phyloP scores from a whole-genome alignment of 768 basidiomycete genomes.

The Amanita pseudoporphyria region DNA sequence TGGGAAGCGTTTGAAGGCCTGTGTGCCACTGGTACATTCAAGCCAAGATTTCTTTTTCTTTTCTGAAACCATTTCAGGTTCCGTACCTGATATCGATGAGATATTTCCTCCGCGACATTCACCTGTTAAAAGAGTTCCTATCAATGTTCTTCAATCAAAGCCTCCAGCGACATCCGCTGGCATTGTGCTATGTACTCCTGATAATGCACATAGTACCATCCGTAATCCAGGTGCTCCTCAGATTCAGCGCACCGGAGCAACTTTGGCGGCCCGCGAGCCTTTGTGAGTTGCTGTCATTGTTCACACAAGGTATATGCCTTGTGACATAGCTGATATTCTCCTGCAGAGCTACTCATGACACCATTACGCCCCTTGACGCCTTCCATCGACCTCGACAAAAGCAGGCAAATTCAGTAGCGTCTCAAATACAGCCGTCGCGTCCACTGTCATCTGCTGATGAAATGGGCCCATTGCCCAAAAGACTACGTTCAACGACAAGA shows the following conservation, averaged over 20 bases:
- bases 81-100: constrained; percentile 61
- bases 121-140: constrained; percentile 43
- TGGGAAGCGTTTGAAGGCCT: constrained; percentile 94
- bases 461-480: constrained; percentile 68
- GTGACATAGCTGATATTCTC: neutral
- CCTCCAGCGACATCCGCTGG: constrained; percentile 49
- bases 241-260: constrained; percentile 48
- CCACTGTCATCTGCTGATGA: constrained; percentile 81
- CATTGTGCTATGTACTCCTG: constrained; percentile 71
- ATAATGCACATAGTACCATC: constrained; percentile 47
- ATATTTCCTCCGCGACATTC: constrained; percentile 56
- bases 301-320: constrained; percentile 10
- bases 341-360: constrained; percentile 47
- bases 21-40: constrained; percentile 61
- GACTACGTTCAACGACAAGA: constrained; percentile 53
- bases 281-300: constrained; percentile 32
- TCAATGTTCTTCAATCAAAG: constrained; percentile 40
- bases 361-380: constrained; percentile 43
- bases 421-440: constrained; percentile 40
- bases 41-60: constrained; percentile 7
- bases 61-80: constrained; percentile 33
- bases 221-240: constrained; percentile 40
- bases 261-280: constrained; percentile 46
- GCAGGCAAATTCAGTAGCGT: constrained; percentile 32
- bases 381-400: constrained; percentile 45